Evolutionary conservation across 2,329 filamentous ascomycete species (phyloP).

Genomic region (Colletotrichum endophyticum): DNA sequence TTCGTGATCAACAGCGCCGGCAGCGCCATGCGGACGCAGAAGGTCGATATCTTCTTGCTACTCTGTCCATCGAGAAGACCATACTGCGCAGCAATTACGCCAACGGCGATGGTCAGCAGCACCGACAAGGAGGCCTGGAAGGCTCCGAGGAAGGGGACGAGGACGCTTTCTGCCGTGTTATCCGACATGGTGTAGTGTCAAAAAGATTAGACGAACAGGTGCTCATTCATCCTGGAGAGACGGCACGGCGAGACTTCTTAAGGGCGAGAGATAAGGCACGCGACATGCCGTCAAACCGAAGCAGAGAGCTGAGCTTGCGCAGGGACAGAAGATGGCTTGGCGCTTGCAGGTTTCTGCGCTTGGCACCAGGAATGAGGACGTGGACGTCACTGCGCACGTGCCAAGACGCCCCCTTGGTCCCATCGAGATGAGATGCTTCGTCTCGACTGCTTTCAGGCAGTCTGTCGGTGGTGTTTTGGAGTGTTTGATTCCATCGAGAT

Average conservation of each 20-base stretch:
- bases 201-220: not conserved
- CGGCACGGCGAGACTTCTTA: not conserved
- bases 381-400: constrained; percentile 17
- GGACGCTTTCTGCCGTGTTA: constrained; percentile 21
- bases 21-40: constrained; percentile 52
- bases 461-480: not conserved
- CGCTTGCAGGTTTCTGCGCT: not conserved
- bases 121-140: constrained; percentile 53
- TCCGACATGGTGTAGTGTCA: not conserved
- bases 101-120: constrained; percentile 50
- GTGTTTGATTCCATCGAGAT: not conserved
- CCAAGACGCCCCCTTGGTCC: not conserved
- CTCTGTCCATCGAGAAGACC: constrained; percentile 38
- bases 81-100: constrained; percentile 42
- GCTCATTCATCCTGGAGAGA: not conserved
- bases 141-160: constrained; percentile 46
- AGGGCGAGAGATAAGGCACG: not conserved
- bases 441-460: not conserved
- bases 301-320: not conserved
- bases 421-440: not conserved
- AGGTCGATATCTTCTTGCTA: constrained; percentile 47
- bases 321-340: constrained; percentile 4
- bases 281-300: not conserved
- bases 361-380: constrained; percentile 1
- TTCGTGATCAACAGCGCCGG: constrained; percentile 50